Conservation (phyloP, 352 stramenopile species). For the Pythium phragmiticola region DNA sequence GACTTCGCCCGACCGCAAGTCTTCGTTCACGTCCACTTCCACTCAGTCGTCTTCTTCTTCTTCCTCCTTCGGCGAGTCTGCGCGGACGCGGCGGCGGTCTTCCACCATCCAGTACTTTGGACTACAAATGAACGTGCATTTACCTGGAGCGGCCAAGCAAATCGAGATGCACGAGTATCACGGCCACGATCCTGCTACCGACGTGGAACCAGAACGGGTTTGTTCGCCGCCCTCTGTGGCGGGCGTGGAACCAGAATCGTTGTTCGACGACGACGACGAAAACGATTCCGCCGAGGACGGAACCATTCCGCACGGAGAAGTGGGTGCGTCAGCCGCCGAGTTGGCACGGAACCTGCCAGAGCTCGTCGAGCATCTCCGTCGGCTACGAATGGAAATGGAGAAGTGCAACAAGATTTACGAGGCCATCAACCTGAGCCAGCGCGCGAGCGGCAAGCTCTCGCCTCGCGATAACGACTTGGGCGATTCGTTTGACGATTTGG, state of each 20-base stretch:
- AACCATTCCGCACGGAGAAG: constrained; percentile 28
- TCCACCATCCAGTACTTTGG: constrained; percentile 35
- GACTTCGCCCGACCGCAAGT: constrained; percentile 10
- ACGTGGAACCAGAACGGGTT: constrained; percentile 4
- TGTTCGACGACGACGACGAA: constrained; percentile 11
- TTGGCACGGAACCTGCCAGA: constrained; percentile 60
- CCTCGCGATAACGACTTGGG: constrained; percentile 9
- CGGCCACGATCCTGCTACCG: constrained; percentile 18
- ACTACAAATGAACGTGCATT: constrained; percentile 24
- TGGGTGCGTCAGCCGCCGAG: constrained; percentile 38
- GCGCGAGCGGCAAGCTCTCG: constrained; percentile 23
- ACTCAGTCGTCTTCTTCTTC: constrained; percentile 22
- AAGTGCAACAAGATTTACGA: constrained; percentile 75
- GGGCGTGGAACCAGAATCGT: constrained; percentile 16
- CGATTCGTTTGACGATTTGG: constrained; percentile 5
- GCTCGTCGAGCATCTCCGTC: constrained; percentile 60
- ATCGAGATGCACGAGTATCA: constrained; percentile 31
- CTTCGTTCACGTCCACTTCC: constrained; percentile 12
- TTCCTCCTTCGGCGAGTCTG: constrained; percentile 15
- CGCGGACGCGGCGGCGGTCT: constrained; percentile 24
- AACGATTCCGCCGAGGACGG: neutral
- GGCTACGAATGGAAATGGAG: constrained; percentile 65
- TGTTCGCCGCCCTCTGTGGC: neutral
- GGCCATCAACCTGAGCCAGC: constrained; percentile 36
- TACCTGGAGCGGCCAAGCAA: constrained; percentile 19